These are phyloP conservation scores for Tuctoria greenei DNA, from an alignment of 176 grass and related monocot genomes.

Conservation along the genomic window DNA sequence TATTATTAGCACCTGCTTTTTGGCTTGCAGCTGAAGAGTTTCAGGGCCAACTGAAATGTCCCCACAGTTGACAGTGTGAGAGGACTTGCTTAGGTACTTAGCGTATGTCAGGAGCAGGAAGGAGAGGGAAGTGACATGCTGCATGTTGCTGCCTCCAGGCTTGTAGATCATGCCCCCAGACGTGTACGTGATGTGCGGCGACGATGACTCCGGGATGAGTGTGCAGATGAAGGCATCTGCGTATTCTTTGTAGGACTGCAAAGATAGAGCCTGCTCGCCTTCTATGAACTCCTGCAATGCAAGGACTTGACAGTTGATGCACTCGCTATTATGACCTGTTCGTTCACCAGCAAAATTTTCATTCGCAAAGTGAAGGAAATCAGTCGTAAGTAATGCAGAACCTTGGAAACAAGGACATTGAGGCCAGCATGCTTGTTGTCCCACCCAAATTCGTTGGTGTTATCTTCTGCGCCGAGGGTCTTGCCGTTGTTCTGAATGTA, in stretches of 20 bases:
- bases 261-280: conserved; percentile 48
- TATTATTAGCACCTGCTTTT: conserved; percentile 50
- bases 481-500: conserved; percentile 94
- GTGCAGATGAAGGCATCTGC: conserved; percentile 93
- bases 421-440: conserved; percentile 97
- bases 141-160: conserved; percentile 95
- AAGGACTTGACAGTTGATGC: too few species aligned
- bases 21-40: conserved; percentile 68
- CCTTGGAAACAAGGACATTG: conserved; percentile 90
- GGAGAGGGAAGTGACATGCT: conserved; percentile 89
- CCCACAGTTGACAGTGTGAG: conserved; percentile 81
- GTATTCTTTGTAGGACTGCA: conserved; percentile 84
- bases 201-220: conserved; percentile 81
- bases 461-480: conserved; percentile 84
- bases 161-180: conserved; percentile 88
- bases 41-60: conserved; percentile 53
- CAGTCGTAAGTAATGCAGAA: not conserved
- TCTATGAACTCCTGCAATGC: conserved; percentile 79
- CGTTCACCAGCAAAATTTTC: not conserved
- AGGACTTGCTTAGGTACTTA: conserved; percentile 75
- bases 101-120: conserved; percentile 89
- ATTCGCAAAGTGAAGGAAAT: not conserved
- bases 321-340: not conserved
- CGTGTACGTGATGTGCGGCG: conserved; percentile 77
- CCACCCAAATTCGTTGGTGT: conserved; percentile 88